Evolutionary conservation across 257 asterid genomes (phyloP).

Genomic region (Jasminum sambac): DNA sequence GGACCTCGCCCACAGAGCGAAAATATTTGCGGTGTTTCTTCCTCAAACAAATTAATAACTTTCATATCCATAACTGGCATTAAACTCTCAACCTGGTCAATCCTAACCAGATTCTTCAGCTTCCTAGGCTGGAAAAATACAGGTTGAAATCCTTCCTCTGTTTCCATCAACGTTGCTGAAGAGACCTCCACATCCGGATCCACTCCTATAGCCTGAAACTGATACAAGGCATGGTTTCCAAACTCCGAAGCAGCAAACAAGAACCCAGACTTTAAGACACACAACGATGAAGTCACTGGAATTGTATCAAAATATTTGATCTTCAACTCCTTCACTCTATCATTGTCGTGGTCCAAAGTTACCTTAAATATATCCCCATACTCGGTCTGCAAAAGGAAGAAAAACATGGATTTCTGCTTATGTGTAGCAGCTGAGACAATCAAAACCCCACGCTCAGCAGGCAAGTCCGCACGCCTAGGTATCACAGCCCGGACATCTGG

Average conservation of each 20-base stretch:
- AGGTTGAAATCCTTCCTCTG: constrained; percentile 96
- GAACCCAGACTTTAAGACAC: constrained; percentile 96
- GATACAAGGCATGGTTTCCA: constrained; percentile 97
- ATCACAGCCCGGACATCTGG: constrained; percentile 93
- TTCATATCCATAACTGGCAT: constrained; percentile 98
- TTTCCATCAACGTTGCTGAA: constrained; percentile 91
- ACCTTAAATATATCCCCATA: constrained; percentile 93
- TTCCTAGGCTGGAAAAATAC: constrained; percentile 96
- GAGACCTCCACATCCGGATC: constrained; percentile 97
- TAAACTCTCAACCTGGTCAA: constrained; percentile 92
- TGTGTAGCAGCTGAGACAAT: constrained; percentile 95
- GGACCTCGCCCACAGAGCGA: constrained; percentile 97
- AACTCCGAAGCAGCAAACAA: constrained; percentile 97
- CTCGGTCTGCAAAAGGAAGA: constrained; percentile 96
- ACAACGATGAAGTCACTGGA: constrained; percentile 87
- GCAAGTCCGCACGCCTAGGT: constrained; percentile 92
- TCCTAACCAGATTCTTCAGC: constrained; percentile 87
- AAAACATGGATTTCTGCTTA: constrained; percentile 94
- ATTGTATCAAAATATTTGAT: constrained; percentile 94
- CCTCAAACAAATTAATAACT: constrained; percentile 81
- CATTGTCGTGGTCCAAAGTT: constrained; percentile 80
- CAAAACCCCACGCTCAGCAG: constrained; percentile 96
- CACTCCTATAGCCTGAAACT: constrained; percentile 92
- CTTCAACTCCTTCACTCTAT: constrained; percentile 83
- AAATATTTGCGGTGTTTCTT: constrained; percentile 95